Base-by-base conservation (phyloP, 306 rosid genomes). In the Cucurbita pepo region DNA sequence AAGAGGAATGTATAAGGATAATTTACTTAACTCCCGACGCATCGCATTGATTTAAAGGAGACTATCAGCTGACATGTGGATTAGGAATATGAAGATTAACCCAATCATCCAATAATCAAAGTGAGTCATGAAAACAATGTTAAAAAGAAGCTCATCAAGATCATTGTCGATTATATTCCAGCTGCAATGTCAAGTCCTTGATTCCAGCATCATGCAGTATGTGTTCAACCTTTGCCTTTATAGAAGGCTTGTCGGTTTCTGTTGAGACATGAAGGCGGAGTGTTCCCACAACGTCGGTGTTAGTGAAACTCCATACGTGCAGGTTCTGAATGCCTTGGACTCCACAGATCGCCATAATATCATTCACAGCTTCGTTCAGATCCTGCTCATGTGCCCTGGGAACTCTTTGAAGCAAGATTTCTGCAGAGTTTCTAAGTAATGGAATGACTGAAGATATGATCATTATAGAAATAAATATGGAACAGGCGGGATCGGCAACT, bases 401-500 rank as follows among this genome's bases (percentile, higher is more conserved):
- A 65, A 87, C 78, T 82, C 96, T 85, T 85, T 94, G 99, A 64
- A 94, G 97, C 86, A 94, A 80, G 76, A 94, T 72, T 78, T 87
- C 95, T 0, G 97, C 97, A 3, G 99, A 81, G 83, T 94, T 94
- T 81, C 91, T 83, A 56, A 91, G 97, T 67, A 94, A 82, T 56
- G 97, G 95, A 77, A 94, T 85, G 56, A 94, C 99, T 0, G 99
- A 90, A 75, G 96, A 80, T 69, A 94, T 76, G 54, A 94, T 91
- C 73, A 91, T 79, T 76, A 94, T 66, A 1, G 99, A 94, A 74
- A 94, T 94, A 69, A 90, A 94, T 79, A 94, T 90, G 34, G 98
- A 94, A 88, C 96, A 90, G 50, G 94, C 94, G 19, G 98, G 98
- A 84, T 94, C 98, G 11, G 98, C 96, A 58, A 82, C 81, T 56